phyloP scores from a whole-genome alignment of 371 early-diverging fungal species.

The Circinella minor region DNA sequence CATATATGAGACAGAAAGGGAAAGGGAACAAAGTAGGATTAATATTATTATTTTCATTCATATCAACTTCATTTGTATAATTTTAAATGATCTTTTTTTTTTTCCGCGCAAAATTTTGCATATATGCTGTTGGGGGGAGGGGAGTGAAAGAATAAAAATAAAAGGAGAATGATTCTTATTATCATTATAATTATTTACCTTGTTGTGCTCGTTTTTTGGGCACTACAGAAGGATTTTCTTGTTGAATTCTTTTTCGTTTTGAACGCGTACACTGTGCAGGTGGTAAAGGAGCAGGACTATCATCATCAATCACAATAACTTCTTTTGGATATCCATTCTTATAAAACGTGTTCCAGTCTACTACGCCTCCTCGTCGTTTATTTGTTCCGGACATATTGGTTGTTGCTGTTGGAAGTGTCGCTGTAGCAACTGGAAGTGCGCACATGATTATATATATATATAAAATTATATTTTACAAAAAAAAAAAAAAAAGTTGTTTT shows the following conservation, averaged over 20 bases:
- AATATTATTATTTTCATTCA: no score
- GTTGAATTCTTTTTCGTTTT: background rate
- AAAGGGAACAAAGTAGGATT: no score
- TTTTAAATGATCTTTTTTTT: no score
- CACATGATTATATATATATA: background rate
- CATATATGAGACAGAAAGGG: no score
- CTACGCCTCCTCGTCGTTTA: conserved; percentile 20
- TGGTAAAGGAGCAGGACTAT: conserved; percentile 55
- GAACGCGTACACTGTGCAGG: conserved; percentile 20
- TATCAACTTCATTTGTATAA: no score
- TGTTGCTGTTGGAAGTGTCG: background rate
- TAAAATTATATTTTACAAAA: background rate
- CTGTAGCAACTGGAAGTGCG: conserved; percentile 5
- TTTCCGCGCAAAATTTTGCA: no score
- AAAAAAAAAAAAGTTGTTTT: background rate
- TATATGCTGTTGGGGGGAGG: no score
- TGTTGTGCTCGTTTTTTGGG: background rate
- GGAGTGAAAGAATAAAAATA: no score
- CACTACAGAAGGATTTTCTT: background rate
- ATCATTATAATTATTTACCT: background rate
- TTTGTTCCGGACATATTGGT: background rate
- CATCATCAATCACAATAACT: conserved; percentile 67
- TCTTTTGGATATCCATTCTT: conserved; percentile 63
- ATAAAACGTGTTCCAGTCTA: conserved; percentile 59
- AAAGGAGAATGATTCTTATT: no score